Conservation (phyloP, 2,329 filamentous ascomycete species). For the Xylariales sp. region DNA sequence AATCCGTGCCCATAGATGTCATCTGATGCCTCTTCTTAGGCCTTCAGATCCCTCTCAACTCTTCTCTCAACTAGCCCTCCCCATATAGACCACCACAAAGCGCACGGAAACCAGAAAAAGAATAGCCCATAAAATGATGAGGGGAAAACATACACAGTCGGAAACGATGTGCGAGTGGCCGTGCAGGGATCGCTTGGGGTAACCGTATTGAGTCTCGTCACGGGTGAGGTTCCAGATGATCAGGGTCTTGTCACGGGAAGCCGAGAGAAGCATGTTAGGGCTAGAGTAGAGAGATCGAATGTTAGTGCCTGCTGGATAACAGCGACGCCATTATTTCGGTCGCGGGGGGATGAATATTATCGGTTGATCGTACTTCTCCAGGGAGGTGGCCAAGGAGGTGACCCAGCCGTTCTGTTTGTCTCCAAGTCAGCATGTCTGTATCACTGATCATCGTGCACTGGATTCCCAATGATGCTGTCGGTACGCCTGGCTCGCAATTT, state of each 20-base stretch:
- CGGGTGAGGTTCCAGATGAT: slow-evolving; percentile 99
- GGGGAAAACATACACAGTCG: slow-evolving; percentile 95
- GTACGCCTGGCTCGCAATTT: background rate
- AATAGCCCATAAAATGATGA: too few relatives aligned
- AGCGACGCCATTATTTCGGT: slow-evolving; percentile 16
- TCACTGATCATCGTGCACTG: slow-evolving; percentile 8
- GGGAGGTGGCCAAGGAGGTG: slow-evolving; percentile 94
- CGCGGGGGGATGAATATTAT: slow-evolving; percentile 8
- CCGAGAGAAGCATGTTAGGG: slow-evolving; percentile 99
- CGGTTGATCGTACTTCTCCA: slow-evolving; percentile 80
- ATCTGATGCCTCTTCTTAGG: background rate
- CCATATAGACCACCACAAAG: background rate
- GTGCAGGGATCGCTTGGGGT: slow-evolving; percentile 97
- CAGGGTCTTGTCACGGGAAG: slow-evolving; percentile 94
- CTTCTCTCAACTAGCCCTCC: background rate
- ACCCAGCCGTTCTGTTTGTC: slow-evolving; percentile 82
- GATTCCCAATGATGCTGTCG: slow-evolving; percentile 1
- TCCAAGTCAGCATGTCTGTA: slow-evolving; percentile 26
- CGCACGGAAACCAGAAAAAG: slow-evolving; percentile 6
- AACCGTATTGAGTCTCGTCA: slow-evolving; percentile 96
- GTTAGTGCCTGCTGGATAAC: too few relatives aligned
- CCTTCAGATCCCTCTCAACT: background rate
- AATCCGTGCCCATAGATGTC: background rate
- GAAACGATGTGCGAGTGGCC: slow-evolving; percentile 99
- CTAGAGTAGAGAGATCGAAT: too few relatives aligned